Conservation (phyloP, 306 rosid species). For the Cicer bijugum region DNA sequence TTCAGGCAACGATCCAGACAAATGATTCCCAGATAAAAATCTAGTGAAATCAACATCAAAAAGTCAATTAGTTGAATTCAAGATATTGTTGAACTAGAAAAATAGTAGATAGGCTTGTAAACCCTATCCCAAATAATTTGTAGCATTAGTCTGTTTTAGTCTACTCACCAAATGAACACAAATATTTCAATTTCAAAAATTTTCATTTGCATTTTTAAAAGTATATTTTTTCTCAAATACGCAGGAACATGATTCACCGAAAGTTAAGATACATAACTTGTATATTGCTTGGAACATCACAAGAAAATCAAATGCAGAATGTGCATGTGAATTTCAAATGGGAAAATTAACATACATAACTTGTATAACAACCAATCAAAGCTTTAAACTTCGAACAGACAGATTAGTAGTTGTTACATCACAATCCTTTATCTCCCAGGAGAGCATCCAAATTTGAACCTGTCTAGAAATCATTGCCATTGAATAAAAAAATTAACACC, state of each 20-base stretch:
- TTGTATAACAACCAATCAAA: not conserved
- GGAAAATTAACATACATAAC: not conserved
- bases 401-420: not conserved
- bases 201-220: not conserved
- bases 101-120: constrained; percentile 20
- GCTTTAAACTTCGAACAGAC: not conserved
- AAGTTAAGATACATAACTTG: not conserved
- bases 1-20: constrained; percentile 55
- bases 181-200: constrained; percentile 5
- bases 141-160: not conserved
- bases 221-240: not conserved
- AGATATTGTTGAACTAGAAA: not conserved
- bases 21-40: constrained; percentile 63
- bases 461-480: not conserved
- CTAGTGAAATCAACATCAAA: constrained; percentile 42
- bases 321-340: constrained; percentile 5
- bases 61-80: constrained; percentile 31
- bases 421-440: not conserved
- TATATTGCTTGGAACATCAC: not conserved
- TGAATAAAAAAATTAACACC: not conserved
- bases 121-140: constrained; percentile 8
- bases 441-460: not conserved
- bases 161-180: not conserved
- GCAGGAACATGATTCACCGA: constrained; percentile 1
- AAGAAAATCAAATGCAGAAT: constrained; percentile 10